Evolutionary conservation across 352 stramenopile species (phyloP).

Genomic region (Globisporangium yorkense): DNA sequence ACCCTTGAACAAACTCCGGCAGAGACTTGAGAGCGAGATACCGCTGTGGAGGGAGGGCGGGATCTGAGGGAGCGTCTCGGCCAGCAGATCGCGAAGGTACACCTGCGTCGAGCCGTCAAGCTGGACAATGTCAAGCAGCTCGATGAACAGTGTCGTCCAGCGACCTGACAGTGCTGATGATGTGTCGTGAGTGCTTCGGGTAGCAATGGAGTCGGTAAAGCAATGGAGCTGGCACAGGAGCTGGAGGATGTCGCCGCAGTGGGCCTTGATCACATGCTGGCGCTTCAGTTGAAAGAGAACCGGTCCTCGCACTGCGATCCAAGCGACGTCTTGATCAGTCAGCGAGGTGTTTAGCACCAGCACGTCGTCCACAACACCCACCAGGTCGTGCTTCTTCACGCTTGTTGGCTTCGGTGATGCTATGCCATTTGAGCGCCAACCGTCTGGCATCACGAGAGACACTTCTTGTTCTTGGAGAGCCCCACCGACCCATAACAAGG

Average conservation of each 20-base stretch:
- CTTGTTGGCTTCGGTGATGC: not conserved
- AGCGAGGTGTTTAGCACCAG: constrained; percentile 11
- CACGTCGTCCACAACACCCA: constrained; percentile 27
- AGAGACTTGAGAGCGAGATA: constrained; percentile 9
- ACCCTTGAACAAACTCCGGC: not conserved
- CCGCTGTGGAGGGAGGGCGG: not conserved
- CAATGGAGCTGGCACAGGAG: constrained; percentile 26
- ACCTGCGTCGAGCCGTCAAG: constrained; percentile 18
- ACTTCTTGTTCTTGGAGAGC: constrained; percentile 4
- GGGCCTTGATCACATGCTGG: constrained; percentile 16
- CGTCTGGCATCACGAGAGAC: no score
- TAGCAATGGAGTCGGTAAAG: not conserved
- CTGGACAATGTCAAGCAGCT: constrained; percentile 14
- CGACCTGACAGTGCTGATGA: constrained; percentile 11
- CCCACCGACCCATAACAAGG: no score
- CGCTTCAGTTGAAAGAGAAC: constrained; percentile 39
- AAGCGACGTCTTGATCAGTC: constrained; percentile 11
- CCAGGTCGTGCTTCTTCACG: constrained; percentile 3
- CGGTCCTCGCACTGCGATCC: constrained; percentile 18
- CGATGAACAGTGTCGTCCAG: constrained; percentile 24
- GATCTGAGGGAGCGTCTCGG: constrained; percentile 16
- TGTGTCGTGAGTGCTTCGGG: not conserved
- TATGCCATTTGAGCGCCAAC: no score
- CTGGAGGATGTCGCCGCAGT: constrained; percentile 26
- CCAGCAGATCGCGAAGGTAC: constrained; percentile 26